Evolutionary conservation across 768 basidiomycete species (phyloP), one percentile per base, ranked within the genome.

Genomic region (Zangia roseola): DNA sequence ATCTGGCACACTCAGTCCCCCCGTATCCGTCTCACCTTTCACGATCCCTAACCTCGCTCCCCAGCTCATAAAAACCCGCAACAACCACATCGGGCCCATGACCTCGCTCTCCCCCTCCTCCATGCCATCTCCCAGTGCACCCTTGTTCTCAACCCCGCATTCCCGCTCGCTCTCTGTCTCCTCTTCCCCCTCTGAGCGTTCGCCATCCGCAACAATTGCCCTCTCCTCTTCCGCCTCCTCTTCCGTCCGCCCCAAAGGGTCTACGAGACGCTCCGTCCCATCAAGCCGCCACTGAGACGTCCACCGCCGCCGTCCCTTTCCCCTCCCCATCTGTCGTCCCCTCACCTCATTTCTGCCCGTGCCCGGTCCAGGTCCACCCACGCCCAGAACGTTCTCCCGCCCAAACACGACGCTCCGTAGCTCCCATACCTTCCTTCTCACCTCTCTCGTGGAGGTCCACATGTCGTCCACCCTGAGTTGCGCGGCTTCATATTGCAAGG

Each of bases 41-140:
- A 62, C 48, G 49, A 77, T 74, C 43, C 78, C 78, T 80, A 86
- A 80, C 54, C 75, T 77, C 34, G 80, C 79, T 7, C 82, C 84
- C 86, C 86, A 89, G 50, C 83, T 85, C 39, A 83, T 88, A 64
- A 91, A 86, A 68, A 89, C 80, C 59, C 77, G 73, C 58, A 91
- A 68, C 45, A 89, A 62, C 88, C 88, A 90, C 75, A 88, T 82
- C 31, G 87, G 86, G 46, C 80, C 81, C 63, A 86, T 81, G 34
- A 77, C 79, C 48, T 79, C 79, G 47, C 66, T 64, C 53, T 79
- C 82, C 43, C 80, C 78, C 20, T 74, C 69, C 26, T 55, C 60
- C 25, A 53, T 38, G 0, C 49, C 55, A 21, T 59, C 56, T 20
- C 45, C 59, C 33, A 43, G 38, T 17, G 31, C 40, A 35, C 39